These are phyloP conservation scores for Auriscalpium orientale DNA, from an alignment of 768 basidiomycete species.

Conservation along the genomic window DNA sequence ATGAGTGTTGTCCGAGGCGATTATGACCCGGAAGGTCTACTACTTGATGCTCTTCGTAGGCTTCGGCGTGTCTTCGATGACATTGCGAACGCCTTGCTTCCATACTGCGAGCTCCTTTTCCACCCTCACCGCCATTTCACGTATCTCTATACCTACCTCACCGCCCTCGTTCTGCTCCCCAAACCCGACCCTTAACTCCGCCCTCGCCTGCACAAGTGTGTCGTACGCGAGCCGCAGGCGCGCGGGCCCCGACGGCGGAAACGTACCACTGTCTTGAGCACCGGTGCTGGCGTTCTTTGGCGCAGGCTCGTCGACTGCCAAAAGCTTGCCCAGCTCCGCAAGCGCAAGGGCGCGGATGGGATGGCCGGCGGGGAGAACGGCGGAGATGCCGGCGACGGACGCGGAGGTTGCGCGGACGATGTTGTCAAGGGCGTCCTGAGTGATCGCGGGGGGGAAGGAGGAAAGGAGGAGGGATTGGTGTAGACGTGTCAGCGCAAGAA, in stretches of 20 bases:
- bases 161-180: slow-evolving; percentile 66
- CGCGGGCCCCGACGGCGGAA: slow-evolving; percentile 61
- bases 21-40: no score
- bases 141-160: slow-evolving; percentile 54
- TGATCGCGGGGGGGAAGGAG: slow-evolving; percentile 31
- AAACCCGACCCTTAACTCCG: slow-evolving; percentile 64
- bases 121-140: slow-evolving; percentile 49
- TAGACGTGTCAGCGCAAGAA: slow-evolving; percentile 67
- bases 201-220: slow-evolving; percentile 52
- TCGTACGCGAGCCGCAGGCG: slow-evolving; percentile 60
- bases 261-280: slow-evolving; percentile 21
- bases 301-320: slow-evolving; percentile 68
- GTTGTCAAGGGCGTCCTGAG: slow-evolving; percentile 54
- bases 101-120: slow-evolving; percentile 72
- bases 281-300: slow-evolving; percentile 22
- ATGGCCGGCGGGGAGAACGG: slow-evolving; percentile 56
- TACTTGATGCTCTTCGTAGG: background rate
- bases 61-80: slow-evolving; percentile 33
- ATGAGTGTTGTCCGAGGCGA: no score
- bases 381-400: slow-evolving; percentile 43
- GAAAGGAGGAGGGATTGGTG: slow-evolving; percentile 60
- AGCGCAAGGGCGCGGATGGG: slow-evolving; percentile 70
- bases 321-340: slow-evolving; percentile 74
- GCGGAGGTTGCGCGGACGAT: slow-evolving; percentile 50
- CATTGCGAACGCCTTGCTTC: slow-evolving; percentile 55